Conservation (phyloP, 2,329 filamentous ascomycete species). For the Fusarium anguioides region DNA sequence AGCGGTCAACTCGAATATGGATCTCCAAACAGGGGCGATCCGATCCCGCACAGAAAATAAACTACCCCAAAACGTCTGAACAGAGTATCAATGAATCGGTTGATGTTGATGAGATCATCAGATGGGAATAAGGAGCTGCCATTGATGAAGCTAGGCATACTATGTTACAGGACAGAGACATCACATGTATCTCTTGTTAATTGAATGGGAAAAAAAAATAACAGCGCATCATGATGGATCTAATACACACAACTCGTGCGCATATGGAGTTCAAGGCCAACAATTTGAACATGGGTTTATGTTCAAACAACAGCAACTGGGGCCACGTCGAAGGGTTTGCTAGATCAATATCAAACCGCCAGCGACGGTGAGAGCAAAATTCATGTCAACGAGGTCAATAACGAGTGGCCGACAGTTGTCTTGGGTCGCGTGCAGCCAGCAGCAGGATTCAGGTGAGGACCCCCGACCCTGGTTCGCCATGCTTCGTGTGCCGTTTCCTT, state of each 20-base stretch:
- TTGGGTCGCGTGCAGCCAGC: conserved; percentile 44
- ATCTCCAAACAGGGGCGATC: conserved; percentile 17
- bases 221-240: conserved; percentile 13
- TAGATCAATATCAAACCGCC: conserved; percentile 46
- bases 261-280: conserved; percentile 17
- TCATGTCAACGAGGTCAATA: conserved; percentile 37
- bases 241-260: conserved; percentile 23
- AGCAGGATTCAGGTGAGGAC: conserved; percentile 47
- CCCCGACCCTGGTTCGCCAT: conserved; percentile 40
- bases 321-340: conserved; percentile 40
- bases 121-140: conserved; percentile 17
- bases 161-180: conserved; percentile 1
- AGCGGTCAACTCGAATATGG: conserved; percentile 35
- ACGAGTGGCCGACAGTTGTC: conserved; percentile 40
- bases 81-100: not conserved
- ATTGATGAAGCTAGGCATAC: not conserved
- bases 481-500: conserved; percentile 33
- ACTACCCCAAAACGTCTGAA: not conserved
- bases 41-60: conserved; percentile 1
- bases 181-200: conserved; percentile 7
- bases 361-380: conserved; percentile 42
- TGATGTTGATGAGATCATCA: conserved; percentile 21
- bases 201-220: conserved; percentile 8
- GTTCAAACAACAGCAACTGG: conserved; percentile 39
- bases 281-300: conserved; percentile 16